Evolutionary conservation across 208 protist genomes (phyloP).

Genomic region (Leishmania tropica): DNA sequence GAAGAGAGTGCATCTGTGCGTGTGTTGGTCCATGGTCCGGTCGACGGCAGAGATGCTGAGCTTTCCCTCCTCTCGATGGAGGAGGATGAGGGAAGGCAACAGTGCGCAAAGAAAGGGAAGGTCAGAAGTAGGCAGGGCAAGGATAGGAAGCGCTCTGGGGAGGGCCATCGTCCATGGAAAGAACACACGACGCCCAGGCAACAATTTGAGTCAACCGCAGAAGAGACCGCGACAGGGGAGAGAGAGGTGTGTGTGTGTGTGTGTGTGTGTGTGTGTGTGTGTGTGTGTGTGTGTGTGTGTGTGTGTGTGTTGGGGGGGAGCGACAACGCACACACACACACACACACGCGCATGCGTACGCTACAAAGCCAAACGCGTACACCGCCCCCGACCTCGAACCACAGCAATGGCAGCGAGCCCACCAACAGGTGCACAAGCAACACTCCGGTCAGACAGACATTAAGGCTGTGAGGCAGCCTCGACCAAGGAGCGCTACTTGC

Average conservation of each 20-base stretch:
- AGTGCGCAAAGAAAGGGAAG: not conserved
- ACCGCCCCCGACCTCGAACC: not conserved
- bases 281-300: too few species aligned
- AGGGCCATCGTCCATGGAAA: not conserved
- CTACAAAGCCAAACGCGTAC: not conserved
- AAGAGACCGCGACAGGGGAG: not conserved
- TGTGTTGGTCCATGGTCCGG: not conserved
- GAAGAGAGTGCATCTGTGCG: not conserved
- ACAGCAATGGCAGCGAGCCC: not conserved
- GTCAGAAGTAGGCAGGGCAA: not conserved
- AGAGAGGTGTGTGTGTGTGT: too few species aligned
- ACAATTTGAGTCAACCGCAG: not conserved
- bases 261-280: too few species aligned
- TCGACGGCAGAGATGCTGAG: not conserved
- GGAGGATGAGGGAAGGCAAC: not conserved
- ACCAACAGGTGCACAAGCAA: not conserved
- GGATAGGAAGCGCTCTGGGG: not conserved
- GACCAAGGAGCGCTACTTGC: not conserved
- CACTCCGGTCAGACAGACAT: not conserved
- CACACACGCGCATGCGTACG: not conserved
- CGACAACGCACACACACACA: not conserved
- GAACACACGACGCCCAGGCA: not conserved
- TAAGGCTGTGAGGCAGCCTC: not conserved
- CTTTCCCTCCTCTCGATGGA: not conserved
- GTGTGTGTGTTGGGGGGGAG: too few species aligned